Evolutionary conservation across 305 asterid species (phyloP), one percentile per base, ranked within the genome.

Genomic region (Solanum hybrid): DNA sequence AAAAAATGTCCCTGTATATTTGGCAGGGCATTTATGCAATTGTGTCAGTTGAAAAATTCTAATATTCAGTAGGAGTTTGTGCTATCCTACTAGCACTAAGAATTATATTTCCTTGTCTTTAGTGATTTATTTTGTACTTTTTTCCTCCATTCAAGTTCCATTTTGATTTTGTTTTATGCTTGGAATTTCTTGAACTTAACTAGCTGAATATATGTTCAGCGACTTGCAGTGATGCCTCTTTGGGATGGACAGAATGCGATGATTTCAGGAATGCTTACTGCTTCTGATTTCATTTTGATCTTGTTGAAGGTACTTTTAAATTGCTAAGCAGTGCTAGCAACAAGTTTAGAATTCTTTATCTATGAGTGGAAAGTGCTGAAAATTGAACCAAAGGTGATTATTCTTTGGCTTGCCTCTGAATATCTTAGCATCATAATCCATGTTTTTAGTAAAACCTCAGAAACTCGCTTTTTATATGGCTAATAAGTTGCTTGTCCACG

Each of bases 271-370:
- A 95, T 96, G 95, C 88, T 96, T 83, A 95, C 98, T 86, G 95
- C 97, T 87, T 94, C 97, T 12, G 98, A 96, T 94, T 96, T 95
- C 91, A 94, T 96, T 79, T 89, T 92, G 91, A 93, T 94, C 86
- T 90, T 96, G 91, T 94, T 94, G 32, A 95, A 96, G 96, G 97
- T 95, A 93, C 37, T 77, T 41, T 61, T 41, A 14, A 77, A 12
- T 68, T 80, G 12, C 51, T 38, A 61, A 34, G 84, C 86, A 12
- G 68, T 88, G 6, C 15, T 27, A 15, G 34, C 45, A 85, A 79
- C 31, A 32, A 70, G n/a, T 41, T 80, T 13, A 26, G 4, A 36
- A 7, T 29, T 31, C 6, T 61, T 88, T 70, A 90, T 51, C 41
- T 39, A 31, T 84, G 45, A 31, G 1, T 77, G 24, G 10, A 51